phyloP scores from a whole-genome alignment of 1,284 basidiomycete species.

The Melanopsichium pennsylvanicum region DNA sequence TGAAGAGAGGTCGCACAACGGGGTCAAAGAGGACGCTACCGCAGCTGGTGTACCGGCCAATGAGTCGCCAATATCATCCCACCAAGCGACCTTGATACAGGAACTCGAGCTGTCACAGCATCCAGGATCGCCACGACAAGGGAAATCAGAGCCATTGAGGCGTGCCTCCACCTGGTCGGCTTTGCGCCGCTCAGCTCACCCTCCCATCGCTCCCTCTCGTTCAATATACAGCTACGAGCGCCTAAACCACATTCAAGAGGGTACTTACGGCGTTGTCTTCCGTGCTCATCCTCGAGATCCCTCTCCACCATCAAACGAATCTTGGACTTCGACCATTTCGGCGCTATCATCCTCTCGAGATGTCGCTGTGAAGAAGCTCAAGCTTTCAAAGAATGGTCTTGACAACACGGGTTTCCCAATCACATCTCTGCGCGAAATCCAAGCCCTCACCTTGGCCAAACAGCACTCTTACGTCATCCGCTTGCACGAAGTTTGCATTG shows the following conservation, averaged over 20 bases:
- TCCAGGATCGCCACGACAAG: neutral
- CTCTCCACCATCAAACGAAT: neutral
- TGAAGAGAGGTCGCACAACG: too few species aligned
- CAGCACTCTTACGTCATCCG: slow-evolving; percentile 91
- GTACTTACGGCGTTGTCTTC: slow-evolving; percentile 96
- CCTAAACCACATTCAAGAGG: slow-evolving; percentile 98
- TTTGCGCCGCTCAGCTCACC: slow-evolving; percentile 37
- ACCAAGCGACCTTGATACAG: too few species aligned
- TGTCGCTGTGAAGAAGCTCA: slow-evolving; percentile 96
- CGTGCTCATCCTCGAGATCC: slow-evolving; percentile 73
- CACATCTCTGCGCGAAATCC: slow-evolving; percentile 91
- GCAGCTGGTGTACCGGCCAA: too few species aligned
- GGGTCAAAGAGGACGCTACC: too few species aligned
- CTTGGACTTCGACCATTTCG: neutral
- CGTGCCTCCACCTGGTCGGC: slow-evolving; percentile 8
- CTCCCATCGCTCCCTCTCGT: slow-evolving; percentile 45
- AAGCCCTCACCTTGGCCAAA: slow-evolving; percentile 79
- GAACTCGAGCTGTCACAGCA: too few species aligned
- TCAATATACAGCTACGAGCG: slow-evolving; percentile 59
- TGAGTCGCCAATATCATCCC: too few species aligned
- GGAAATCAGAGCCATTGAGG: neutral
- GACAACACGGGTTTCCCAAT: slow-evolving; percentile 99
- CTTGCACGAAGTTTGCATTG: slow-evolving; percentile 95
- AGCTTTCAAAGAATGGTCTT: slow-evolving; percentile 78
- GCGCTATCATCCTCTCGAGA: neutral